Percentiles rank a stretch among this genome's conserved stretches.
phyloP scores from a whole-genome alignment of 257 asterid genomes.

The Forsythia viridissima region DNA sequence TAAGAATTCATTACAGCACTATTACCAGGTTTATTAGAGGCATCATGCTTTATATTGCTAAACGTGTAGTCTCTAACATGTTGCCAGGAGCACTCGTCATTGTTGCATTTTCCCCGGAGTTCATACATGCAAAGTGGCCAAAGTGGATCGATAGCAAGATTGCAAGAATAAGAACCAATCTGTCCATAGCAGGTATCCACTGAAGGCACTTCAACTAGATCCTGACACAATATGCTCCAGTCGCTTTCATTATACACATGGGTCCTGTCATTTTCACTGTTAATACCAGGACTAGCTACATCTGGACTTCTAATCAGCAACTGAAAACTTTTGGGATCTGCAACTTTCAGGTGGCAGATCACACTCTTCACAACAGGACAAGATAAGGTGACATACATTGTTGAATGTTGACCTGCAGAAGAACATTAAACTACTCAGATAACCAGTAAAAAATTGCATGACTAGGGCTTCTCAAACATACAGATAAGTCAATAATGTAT shows the following conservation, averaged over 20 bases:
- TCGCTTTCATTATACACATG: constrained; percentile 3
- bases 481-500: background rate
- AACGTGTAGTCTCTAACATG: constrained; percentile 40
- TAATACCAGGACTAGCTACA: constrained; percentile 19
- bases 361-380: constrained; percentile 39
- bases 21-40: constrained; percentile 25
- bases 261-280: constrained; percentile 13
- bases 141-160: constrained; percentile 43
- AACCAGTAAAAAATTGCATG: constrained; percentile 24
- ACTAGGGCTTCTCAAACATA: constrained; percentile 14
- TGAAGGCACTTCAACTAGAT: constrained; percentile 16
- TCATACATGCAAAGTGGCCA: constrained; percentile 59
- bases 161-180: constrained; percentile 42
- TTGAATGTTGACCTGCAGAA: constrained; percentile 23
- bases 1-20: background rate
- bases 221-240: constrained; percentile 7
- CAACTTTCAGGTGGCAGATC: constrained; percentile 24
- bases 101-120: constrained; percentile 58
- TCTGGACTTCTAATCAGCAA: constrained; percentile 24
- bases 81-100: constrained; percentile 50
- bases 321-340: constrained; percentile 20
- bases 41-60: constrained; percentile 7
- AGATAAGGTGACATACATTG: constrained; percentile 23
- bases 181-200: constrained; percentile 20
- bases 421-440: constrained; percentile 4